Evolutionary conservation across 176 grass and related monocot species (phyloP).

Genomic region (Saccharum officinarum): DNA sequence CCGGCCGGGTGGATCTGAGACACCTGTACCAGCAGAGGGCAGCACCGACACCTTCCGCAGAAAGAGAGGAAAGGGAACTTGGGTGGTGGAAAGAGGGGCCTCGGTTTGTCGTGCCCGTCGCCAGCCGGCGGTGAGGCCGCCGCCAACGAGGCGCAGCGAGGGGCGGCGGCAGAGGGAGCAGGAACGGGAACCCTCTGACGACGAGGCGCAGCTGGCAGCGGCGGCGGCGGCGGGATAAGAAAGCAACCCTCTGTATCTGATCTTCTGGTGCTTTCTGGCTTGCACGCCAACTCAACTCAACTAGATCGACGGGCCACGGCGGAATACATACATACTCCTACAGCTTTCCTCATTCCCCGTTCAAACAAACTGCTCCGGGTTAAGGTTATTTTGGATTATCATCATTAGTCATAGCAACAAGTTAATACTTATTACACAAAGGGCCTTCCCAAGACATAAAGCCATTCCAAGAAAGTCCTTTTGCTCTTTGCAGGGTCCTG

Average conservation of each 20-base stretch:
- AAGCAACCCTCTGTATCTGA: neutral
- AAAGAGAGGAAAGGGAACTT: neutral
- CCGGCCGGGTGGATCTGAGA: neutral
- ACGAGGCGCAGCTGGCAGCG: neutral
- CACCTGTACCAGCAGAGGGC: neutral
- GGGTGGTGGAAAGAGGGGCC: neutral
- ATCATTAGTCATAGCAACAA: too few species aligned
- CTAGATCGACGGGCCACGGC: neutral
- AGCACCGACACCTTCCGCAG: neutral
- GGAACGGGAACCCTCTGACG: too few species aligned
- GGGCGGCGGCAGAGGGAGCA: neutral
- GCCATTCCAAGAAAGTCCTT: too few species aligned
- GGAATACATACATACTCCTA: neutral
- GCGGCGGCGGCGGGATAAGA: neutral
- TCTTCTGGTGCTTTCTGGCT: neutral
- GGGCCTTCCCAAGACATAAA: too few species aligned
- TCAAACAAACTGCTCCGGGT: too few species aligned
- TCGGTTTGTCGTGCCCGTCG: neutral
- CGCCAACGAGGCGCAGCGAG: neutral
- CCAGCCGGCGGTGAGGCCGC: neutral
- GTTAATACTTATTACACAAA: too few species aligned
- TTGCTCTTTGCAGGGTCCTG: too few species aligned
- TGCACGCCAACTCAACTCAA: neutral
- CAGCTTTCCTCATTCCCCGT: neutral
- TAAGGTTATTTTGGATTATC: too few species aligned